phyloP scores from a whole-genome alignment of 805 yeast species.

The Yamadazyma phyllophila region DNA sequence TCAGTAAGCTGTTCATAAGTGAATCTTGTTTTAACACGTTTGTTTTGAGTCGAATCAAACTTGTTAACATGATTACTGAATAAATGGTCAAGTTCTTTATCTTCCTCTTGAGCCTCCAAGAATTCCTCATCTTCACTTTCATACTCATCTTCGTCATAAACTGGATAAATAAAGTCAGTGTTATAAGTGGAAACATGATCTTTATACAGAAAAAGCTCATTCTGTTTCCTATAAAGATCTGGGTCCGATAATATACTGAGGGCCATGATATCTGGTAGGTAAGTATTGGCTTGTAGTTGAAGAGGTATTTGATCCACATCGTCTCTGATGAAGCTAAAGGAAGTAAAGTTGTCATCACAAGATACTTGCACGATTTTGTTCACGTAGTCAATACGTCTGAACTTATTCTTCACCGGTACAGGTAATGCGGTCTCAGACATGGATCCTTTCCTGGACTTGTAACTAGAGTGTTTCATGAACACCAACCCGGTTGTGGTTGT shows the following conservation, averaged over 20 bases:
- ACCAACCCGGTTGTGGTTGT: conserved; percentile 71
- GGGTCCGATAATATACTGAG: conserved; percentile 48
- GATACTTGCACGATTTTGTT: conserved; percentile 60
- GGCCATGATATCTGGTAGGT: conserved; percentile 51
- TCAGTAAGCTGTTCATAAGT: conserved; percentile 16
- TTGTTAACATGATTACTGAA: conserved; percentile 15
- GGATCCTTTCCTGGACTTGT: conserved; percentile 27
- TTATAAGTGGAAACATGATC: conserved; percentile 23
- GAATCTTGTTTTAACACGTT: conserved; percentile 13
- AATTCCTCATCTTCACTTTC: conserved; percentile 17
- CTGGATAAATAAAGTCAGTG: conserved; percentile 28
- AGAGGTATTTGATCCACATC: conserved; percentile 60
- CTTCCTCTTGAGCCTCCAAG: conserved; percentile 8
- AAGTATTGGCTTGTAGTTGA: conserved; percentile 44
- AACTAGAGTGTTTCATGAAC: conserved; percentile 38
- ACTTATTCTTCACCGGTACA: conserved; percentile 43
- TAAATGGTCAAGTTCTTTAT: conserved; percentile 19
- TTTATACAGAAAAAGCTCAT: conserved; percentile 37
- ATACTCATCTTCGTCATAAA: conserved; percentile 13
- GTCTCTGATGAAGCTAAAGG: conserved; percentile 66
- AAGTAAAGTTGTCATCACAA: conserved; percentile 62
- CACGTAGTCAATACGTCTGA: conserved; percentile 50
- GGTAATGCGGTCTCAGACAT: conserved; percentile 29
- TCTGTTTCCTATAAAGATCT: conserved; percentile 35
- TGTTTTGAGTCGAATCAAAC: conserved; percentile 14